Evolutionary conservation across 768 basidiomycete species (phyloP).

Genomic region (Amanita jacksonii): DNA sequence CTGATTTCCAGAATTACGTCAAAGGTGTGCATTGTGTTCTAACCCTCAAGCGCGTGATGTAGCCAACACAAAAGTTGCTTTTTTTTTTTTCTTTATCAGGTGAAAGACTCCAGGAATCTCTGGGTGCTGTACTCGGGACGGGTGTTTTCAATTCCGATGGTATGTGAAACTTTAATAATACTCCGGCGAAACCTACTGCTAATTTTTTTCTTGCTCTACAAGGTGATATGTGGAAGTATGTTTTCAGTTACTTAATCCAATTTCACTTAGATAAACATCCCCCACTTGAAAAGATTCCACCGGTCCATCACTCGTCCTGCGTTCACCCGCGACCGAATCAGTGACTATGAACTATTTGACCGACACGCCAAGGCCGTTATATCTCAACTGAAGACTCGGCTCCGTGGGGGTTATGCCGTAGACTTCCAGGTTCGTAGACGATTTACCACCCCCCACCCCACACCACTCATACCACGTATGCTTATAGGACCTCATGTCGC

Average conservation of each 20-base stretch:
- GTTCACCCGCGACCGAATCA: conserved; percentile 50
- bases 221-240: conserved; percentile 32
- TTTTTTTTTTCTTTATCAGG: conserved; percentile 25
- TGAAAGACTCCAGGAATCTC: conserved; percentile 30
- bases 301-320: conserved; percentile 57
- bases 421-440: conserved; percentile 41
- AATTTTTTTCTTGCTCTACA: neutral
- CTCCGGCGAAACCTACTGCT: neutral
- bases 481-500: conserved; percentile 43
- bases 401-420: conserved; percentile 39
- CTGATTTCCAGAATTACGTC: conserved; percentile 48
- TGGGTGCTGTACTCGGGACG: conserved; percentile 43
- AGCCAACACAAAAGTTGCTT: no score
- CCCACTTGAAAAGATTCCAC: no score
- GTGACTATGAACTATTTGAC: conserved; percentile 54
- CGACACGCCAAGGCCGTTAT: conserved; percentile 39
- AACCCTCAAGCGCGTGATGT: no score
- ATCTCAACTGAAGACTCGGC: conserved; percentile 34
- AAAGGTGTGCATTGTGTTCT: conserved; percentile 31
- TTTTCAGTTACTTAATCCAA: neutral
- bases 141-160: conserved; percentile 68
- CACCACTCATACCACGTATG: neutral
- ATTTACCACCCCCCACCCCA: neutral
- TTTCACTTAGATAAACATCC: no score
- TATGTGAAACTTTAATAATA: conserved; percentile 13